Base-by-base conservation (phyloP, 2,329 filamentous ascomycete species). In the Gaeumannomyces sp. region DNA sequence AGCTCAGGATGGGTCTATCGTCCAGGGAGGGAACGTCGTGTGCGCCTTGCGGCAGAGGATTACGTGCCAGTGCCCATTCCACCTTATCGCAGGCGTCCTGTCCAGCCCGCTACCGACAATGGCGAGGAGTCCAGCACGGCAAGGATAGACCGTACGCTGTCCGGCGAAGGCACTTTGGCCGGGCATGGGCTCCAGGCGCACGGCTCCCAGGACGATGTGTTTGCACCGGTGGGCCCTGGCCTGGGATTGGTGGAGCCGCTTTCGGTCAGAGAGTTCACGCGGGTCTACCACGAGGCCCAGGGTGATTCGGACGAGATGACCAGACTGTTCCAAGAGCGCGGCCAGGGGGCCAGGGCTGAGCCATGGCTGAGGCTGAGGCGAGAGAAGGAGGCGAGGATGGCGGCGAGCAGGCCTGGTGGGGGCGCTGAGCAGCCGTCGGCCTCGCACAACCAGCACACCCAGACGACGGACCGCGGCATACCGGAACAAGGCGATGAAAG, bases 281-380 rank as follows among this genome's bases (percentile, higher is more conserved):
- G 78, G 64, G 87, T 85, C 53, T 88, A 86, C 74, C 79, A 81
- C 58, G 83, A 84, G 64, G 86, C 86, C 1, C 80, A 81, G 59
- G 87, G 87, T 5, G 81, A 89, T 69, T 81, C 82, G 0, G 79
- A 83, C 50, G 81, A 80, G 66, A 85, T 90, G 31, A 69, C 89
- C 3, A 77, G 80, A 57, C 85, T 90, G 28, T 86, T 89, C 38
- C 81, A 83, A 56, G 81, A 85, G 53, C 86, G 89, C 69, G 80
- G 83, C 5, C 79, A 85, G 2, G 79, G 84, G 64, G 83, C 85
- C 14, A 82, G 83, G 62, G 79, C 91, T 45, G 77, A 79, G 14
- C 85, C 86, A 72, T 85, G 87, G 79, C 80, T 89, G 14, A 78
- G 81, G 38, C 77, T 84, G 29, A 85, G 86, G 67, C 78, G n/a